Conservation (phyloP, 2,329 filamentous ascomycete genomes). For the Dichotomopilus funicola region DNA sequence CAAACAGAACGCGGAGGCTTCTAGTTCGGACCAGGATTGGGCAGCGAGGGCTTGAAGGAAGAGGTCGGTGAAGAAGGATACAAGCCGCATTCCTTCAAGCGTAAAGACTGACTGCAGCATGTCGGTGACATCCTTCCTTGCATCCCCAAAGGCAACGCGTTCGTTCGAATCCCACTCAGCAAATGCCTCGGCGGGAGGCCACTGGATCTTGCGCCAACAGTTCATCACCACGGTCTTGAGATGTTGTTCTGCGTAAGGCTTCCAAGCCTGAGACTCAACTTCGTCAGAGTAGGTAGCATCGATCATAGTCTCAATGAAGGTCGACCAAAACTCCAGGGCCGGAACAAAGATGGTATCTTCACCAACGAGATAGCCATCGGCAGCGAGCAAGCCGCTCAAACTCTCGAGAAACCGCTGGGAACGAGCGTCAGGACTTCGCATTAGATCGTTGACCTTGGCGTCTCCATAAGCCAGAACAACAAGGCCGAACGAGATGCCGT, state of each 20-base stretch:
- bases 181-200: slow-evolving; percentile 53
- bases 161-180: slow-evolving; percentile 64
- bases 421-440: slow-evolving; percentile 44
- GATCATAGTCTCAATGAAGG: slow-evolving; percentile 62
- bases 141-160: slow-evolving; percentile 60
- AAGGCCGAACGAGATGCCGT: slow-evolving; percentile 58
- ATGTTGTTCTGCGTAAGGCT: slow-evolving; percentile 49
- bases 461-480: slow-evolving; percentile 65
- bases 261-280: slow-evolving; percentile 45
- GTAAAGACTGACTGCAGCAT: slow-evolving; percentile 66
- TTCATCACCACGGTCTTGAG: slow-evolving; percentile 59
- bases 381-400: slow-evolving; percentile 59
- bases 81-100: slow-evolving; percentile 48
- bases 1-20: slow-evolving; percentile 57
- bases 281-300: slow-evolving; percentile 51
- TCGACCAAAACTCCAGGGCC: slow-evolving; percentile 75
- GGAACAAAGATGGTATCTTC: slow-evolving; percentile 71
- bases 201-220: slow-evolving; percentile 63
- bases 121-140: slow-evolving; percentile 72
- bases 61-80: slow-evolving; percentile 52
- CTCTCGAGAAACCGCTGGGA: slow-evolving; percentile 49
- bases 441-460: slow-evolving; percentile 54
- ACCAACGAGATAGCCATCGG: slow-evolving; percentile 59
- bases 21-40: slow-evolving; percentile 52
- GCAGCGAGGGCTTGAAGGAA: slow-evolving; percentile 43